Evolutionary conservation across 2,329 filamentous ascomycete species (phyloP), one percentile per base, ranked within the genome.

Genomic region (Didymosphaeria variabile): DNA sequence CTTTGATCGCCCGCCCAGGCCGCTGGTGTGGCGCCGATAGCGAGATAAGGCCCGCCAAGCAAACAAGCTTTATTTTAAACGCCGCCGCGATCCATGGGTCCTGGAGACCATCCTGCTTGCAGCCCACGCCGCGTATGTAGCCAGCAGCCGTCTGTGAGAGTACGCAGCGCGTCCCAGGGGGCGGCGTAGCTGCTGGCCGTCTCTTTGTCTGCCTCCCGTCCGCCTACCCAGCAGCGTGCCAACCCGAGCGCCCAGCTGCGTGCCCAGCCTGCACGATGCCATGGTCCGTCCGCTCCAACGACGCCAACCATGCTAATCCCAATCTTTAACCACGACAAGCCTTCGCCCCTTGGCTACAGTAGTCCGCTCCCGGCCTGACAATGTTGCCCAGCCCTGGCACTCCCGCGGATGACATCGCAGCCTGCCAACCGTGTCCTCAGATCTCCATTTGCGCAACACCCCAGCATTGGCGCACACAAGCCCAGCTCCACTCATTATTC

Each of bases 41-140:
- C 65, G 68, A 72, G 72, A 73, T 71, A 75, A 73, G 70, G 70
- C 51, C 72, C 72, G 64, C 67, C 70, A 68, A 68, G 67, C 68
- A 65, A 68, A 69, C 73, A 76, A 77, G 75, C 74, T 77, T 77
- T 77, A 68, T 72, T 17, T 72, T 70, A 71, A 72, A 74, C 69
- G 71, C 71, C 70, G 72, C 15, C 17, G 36, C 36, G 36, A 40
- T 40, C 10, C 36, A 40, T 40, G 36, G 13, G 34, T 6, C 26
- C 26, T 29, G 6, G 6, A 29, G 4, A 29, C 26, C 26, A 29
- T 29, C 58, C 51, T 19, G 51, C 36, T 13, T 31, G 36, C 15
- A 44, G 51, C 49, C 49, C 49, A 38, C 49, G 34, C 32, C n/a
- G 13, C 49, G 26, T 29, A 29, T 29, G n/a, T 17, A 21, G 7